These are phyloP conservation scores for Nicotiana tabacum DNA, from an alignment of 257 asterid genomes.

Conservation along the genomic window DNA sequence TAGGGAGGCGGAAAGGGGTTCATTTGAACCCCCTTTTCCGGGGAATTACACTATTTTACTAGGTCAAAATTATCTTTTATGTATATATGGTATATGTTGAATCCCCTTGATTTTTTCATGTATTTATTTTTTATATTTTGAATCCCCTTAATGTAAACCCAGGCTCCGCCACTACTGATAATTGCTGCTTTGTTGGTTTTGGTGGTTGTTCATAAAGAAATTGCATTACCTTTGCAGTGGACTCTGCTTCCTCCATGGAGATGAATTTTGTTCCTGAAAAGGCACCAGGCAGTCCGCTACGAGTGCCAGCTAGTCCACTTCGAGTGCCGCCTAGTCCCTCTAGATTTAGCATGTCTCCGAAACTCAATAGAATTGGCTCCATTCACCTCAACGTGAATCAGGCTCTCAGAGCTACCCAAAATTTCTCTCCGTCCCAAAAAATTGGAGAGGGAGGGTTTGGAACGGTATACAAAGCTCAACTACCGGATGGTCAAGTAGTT, in stretches of 20 bases:
- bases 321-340: slow-evolving; percentile 94
- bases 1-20: too few relatives aligned
- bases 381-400: slow-evolving; percentile 74
- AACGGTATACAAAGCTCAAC: slow-evolving; percentile 78
- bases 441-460: slow-evolving; percentile 99
- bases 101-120: too few relatives aligned
- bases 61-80: too few relatives aligned
- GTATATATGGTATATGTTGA: too few relatives aligned
- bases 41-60: too few relatives aligned
- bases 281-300: slow-evolving; percentile 65
- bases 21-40: too few relatives aligned
- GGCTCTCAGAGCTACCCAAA: slow-evolving; percentile 64
- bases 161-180: not conserved
- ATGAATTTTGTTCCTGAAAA: slow-evolving; percentile 46
- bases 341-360: slow-evolving; percentile 85
- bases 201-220: not conserved
- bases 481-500: slow-evolving; percentile 72
- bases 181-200: not conserved
- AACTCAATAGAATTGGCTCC: slow-evolving; percentile 79
- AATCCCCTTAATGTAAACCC: too few relatives aligned
- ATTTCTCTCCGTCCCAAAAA: slow-evolving; percentile 54
- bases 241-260: slow-evolving; percentile 54
- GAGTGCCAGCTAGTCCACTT: slow-evolving; percentile 69
- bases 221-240: slow-evolving; percentile 44
- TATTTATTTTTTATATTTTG: too few relatives aligned